Evolutionary conservation across 1,139 yeast species (phyloP).

Genomic region (Taphrina communis): DNA sequence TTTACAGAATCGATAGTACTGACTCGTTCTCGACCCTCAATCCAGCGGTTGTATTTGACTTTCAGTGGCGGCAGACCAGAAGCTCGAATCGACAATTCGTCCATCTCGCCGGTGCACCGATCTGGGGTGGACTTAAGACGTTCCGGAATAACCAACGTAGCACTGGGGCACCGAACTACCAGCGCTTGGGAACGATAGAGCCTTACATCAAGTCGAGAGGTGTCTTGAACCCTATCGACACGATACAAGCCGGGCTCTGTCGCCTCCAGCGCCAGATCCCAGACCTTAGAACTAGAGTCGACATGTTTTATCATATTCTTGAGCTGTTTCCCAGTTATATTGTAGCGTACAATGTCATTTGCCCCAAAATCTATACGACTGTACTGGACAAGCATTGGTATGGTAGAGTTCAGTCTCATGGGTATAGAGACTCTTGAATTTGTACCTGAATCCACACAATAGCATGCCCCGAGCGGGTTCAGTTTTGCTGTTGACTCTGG

Average conservation of each 20-base stretch:
- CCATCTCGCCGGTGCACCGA: slow-evolving; percentile 69
- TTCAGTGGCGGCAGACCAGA: slow-evolving; percentile 79
- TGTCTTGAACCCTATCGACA: slow-evolving; percentile 68
- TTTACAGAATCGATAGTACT: slow-evolving; percentile 41
- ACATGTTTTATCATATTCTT: slow-evolving; percentile 52
- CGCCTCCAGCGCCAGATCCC: slow-evolving; percentile 57
- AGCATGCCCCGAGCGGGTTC: slow-evolving; percentile 72
- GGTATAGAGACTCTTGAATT: slow-evolving; percentile 60
- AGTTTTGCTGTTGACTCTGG: slow-evolving; percentile 90
- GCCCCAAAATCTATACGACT: slow-evolving; percentile 66
- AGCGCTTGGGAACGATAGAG: slow-evolving; percentile 68
- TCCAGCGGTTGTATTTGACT: slow-evolving; percentile 63
- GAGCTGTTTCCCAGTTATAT: slow-evolving; percentile 66
- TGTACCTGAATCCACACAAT: slow-evolving; percentile 60
- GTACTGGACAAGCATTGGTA: slow-evolving; percentile 70
- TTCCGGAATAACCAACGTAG: slow-evolving; percentile 55
- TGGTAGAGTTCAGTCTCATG: slow-evolving; percentile 79
- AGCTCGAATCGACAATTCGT: slow-evolving; percentile 62
- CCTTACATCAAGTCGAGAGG: slow-evolving; percentile 67
- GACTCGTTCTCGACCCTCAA: slow-evolving; percentile 57
- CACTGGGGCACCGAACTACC: slow-evolving; percentile 79
- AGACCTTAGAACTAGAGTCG: slow-evolving; percentile 51
- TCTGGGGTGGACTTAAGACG: slow-evolving; percentile 52
- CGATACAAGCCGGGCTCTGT: slow-evolving; percentile 74
- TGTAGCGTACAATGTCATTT: slow-evolving; percentile 58